These are phyloP conservation scores for Camellia lanceoleosa DNA, from an alignment of 148 eudicot species.

Conservation along the genomic window DNA sequence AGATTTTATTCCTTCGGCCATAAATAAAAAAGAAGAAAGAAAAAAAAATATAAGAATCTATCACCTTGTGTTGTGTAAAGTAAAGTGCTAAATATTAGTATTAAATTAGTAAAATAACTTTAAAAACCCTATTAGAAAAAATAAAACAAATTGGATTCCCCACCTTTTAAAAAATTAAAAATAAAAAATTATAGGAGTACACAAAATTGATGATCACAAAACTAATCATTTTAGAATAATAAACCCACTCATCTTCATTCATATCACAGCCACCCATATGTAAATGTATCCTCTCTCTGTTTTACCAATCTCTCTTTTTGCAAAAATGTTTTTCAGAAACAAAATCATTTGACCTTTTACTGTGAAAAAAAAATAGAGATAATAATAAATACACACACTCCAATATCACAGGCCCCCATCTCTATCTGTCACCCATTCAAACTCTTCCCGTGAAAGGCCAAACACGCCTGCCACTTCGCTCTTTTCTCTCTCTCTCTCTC, in stretches of 20 bases:
- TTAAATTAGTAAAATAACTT: neutral
- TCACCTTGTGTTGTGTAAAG: slow-evolving; percentile 4
- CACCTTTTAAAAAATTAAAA: neutral
- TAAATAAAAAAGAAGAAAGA: too few species aligned
- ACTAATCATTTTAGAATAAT: slow-evolving; percentile 71
- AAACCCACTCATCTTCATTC: slow-evolving; percentile 45
- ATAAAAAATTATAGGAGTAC: neutral
- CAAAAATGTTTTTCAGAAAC: slow-evolving; percentile 17
- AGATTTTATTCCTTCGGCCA: slow-evolving; percentile 6
- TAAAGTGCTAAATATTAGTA: neutral
- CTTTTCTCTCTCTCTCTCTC: slow-evolving; percentile 32
- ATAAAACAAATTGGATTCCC: slow-evolving; percentile 10
- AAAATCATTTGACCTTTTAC: slow-evolving; percentile 41
- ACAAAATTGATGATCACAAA: slow-evolving; percentile 30
- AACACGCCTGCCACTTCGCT: slow-evolving; percentile 46
- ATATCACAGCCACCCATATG: slow-evolving; percentile 6
- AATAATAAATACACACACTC: slow-evolving; percentile 18
- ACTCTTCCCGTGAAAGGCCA: slow-evolving; percentile 39
- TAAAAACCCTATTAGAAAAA: neutral
- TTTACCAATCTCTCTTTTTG: neutral
- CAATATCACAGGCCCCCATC: slow-evolving; percentile 23
- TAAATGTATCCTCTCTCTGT: slow-evolving; percentile 5
- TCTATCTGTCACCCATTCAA: slow-evolving; percentile 40
- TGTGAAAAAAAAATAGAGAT: slow-evolving; percentile 3
- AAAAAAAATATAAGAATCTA: slow-evolving; percentile 4